Base-by-base conservation (phyloP, 179 eudicot genomes). In the Heliamphora pulchella region DNA sequence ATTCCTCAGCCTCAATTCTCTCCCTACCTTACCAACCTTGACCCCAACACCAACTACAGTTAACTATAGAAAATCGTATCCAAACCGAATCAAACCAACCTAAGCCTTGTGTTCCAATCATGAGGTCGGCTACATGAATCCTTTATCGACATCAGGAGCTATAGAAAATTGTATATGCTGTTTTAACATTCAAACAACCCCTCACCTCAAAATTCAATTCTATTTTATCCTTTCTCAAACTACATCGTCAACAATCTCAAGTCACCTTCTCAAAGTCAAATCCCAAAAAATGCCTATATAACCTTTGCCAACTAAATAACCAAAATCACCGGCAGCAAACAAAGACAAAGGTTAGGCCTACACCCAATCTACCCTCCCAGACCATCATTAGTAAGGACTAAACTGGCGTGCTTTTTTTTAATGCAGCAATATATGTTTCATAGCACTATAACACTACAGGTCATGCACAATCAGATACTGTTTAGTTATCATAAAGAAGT, bases 1-100 rank as follows among this genome's bases (percentile, higher is more conserved):
- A 9, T 73, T 73, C 62, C 76, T 53, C 62, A 73, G 7, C 76
- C 76, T 53, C 76, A 53, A 51, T 46, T 22, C 61, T 73, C 76
- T 53, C 63, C 62, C 22, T 50, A 20, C 59, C 41, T 64, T 6
- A 8, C 4, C 20, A 11, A 8, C 10, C 58, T 31, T 31, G 31
- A 31, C 31, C 31, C 14, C 14, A 14, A 13, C 71, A 67, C 46
- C 50, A 41, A 67, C 71, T 11, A 67, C 71, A 22, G 31, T 31
- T 20, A 70, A 2, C 8, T 6, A 13, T 5, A 71, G 48, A 46
- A 50, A 71, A 50, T 71, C 18, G 10, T 8, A 2, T 54, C 10
- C 10, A 54, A 8, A 54, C 2, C 58, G 20, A 55, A 55, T 55
- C 59, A 55, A 55, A 31, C 31, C 31, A 31, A 31, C 31, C 31